Base-by-base conservation (phyloP, 2,329 filamentous ascomycete species). In the Westerdykella aurantiaca region DNA sequence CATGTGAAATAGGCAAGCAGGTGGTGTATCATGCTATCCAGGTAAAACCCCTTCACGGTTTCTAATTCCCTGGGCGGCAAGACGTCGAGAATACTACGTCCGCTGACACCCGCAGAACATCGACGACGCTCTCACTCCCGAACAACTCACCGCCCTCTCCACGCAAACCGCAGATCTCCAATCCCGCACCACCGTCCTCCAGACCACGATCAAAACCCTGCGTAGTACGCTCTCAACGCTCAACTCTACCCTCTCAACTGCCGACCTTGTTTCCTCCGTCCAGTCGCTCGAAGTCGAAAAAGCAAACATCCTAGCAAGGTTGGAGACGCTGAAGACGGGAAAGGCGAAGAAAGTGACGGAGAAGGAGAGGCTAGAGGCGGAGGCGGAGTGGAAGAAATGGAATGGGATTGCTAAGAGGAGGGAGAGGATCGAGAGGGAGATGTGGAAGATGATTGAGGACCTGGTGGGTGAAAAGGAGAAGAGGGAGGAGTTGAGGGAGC, bases 11-110 rank as follows among this genome's bases (percentile, higher is more conserved):
- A 78, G 79, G 80, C 16, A 83, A 82, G 63, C 79, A 82, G 54
- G 69, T 73, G 33, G 79, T 83, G 46, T 83, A 82, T 58, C 80
- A 83, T 60, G 69, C 73, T 31, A 51, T 71, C 6, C 72, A 75
- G 59, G 72, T 73, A 56, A 17, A 46, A 37, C 6, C 29, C 38
- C 22, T 22, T 17, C 18, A 29, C 39, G 18, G 18, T 21, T 6
- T 21, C 6, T 21, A 3, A 3, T 21, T 6, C 18, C 3, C 18
- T 21, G 18, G 18, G 18, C 6, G 18, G 18, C 3, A 21, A 21
- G 12, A 33, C 14, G 31, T 3, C 31, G 14, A 33, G 12, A 14
- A 13, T 18, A 18, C 10, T 9, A 18, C 17, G 37, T 25, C 6
- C 39, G 23, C 35, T 25, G 31, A 13, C 23, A 21, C 38, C 31